Conservation (phyloP, 257 asterid genomes). For the Rhazya stricta region DNA sequence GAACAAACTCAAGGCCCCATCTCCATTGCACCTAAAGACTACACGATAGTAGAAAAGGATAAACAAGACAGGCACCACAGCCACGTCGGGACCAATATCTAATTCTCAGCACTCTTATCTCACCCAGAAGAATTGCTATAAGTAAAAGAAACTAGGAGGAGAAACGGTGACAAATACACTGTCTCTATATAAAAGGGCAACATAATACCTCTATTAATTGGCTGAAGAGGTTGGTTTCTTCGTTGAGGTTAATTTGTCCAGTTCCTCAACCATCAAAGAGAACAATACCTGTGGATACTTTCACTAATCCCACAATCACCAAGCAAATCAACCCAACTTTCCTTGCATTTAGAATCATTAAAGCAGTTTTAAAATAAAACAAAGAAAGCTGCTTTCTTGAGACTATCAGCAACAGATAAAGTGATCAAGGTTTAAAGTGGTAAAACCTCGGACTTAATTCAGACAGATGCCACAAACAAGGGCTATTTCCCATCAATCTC, state of each 20-base stretch:
- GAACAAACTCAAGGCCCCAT: constrained; percentile 18
- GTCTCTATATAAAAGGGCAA: not conserved
- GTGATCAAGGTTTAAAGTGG: not conserved
- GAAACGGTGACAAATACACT: not conserved
- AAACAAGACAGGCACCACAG: not conserved
- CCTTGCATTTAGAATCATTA: not conserved
- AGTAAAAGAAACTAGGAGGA: not conserved
- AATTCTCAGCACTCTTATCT: not conserved
- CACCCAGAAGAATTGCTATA: not conserved
- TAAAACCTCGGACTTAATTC: not conserved
- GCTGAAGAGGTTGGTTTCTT: not conserved
- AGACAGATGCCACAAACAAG: not conserved
- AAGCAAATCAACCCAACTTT: not conserved
- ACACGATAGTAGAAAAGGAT: not conserved
- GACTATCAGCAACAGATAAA: not conserved
- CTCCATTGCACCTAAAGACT: not conserved
- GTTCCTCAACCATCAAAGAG: not conserved
- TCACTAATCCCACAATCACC: not conserved
- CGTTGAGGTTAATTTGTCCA: not conserved
- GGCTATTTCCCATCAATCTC: too few species aligned
- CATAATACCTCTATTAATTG: not conserved
- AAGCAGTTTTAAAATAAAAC: not conserved
- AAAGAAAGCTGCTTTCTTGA: not conserved
- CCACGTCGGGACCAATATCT: constrained; percentile 3
- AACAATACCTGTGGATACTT: not conserved